Evolutionary conservation across 2,329 filamentous ascomycete species (phyloP).

Genomic region (Sporothrix brasiliensis): DNA sequence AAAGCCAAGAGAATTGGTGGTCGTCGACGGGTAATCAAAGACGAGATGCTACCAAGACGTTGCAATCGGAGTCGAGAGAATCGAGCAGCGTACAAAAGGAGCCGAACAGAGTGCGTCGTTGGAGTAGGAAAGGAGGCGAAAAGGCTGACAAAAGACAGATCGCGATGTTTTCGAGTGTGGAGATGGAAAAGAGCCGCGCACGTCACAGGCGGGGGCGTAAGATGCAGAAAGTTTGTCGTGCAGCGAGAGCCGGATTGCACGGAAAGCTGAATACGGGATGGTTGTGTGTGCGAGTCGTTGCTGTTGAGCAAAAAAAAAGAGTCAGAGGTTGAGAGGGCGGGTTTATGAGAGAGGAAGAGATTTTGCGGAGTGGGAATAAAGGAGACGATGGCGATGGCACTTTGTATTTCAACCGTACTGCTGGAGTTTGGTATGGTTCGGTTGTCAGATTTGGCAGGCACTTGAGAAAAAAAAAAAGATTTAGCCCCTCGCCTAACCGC

Average conservation of each 20-base stretch:
- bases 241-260: constrained; percentile 24
- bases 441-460: constrained; percentile 26
- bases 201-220: constrained; percentile 16
- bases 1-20: background rate
- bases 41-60: background rate
- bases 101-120: background rate
- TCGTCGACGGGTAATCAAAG: background rate
- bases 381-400: constrained; percentile 13
- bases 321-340: constrained; percentile 10
- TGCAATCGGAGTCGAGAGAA: background rate
- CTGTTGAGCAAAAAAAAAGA: constrained; percentile 15
- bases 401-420: constrained; percentile 2
- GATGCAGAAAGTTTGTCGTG: background rate
- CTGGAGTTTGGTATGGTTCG: constrained; percentile 19
- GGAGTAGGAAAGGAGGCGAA: constrained; percentile 6
- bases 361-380: constrained; percentile 25
- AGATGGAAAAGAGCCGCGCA: constrained; percentile 15
- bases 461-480: constrained; percentile 1
- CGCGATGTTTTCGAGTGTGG: constrained; percentile 23
- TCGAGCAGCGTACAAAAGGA: background rate
- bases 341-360: constrained; percentile 13
- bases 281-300: constrained; percentile 21
- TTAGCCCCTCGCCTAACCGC: constrained; percentile 23
- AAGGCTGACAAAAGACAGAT: constrained; percentile 27
- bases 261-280: background rate